Percentiles rank a stretch among this genome's conserved stretches.
Evolutionary conservation across 352 stramenopile genomes (phyloP).

Genomic region (Globisporangium viniferum): DNA sequence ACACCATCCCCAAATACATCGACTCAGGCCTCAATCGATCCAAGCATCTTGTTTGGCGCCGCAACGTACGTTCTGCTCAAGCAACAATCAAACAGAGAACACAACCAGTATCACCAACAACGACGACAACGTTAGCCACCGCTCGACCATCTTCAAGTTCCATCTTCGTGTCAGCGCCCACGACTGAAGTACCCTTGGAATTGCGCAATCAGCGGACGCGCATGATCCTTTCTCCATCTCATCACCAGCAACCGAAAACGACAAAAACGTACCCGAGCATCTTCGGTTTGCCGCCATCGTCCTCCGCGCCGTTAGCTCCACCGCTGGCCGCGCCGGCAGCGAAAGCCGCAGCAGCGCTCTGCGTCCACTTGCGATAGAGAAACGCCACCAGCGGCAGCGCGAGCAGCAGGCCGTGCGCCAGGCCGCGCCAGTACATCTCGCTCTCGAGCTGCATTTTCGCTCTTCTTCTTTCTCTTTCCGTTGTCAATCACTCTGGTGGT

Average conservation of each 20-base stretch:
- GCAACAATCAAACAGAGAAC: not conserved
- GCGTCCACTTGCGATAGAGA: constrained; percentile 46
- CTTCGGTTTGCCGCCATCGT: constrained; percentile 23
- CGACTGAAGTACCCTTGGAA: not conserved
- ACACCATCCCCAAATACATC: not conserved
- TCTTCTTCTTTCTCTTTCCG: not conserved
- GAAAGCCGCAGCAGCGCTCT: constrained; percentile 5
- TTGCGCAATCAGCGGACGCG: constrained; percentile 11
- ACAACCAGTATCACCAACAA: not conserved
- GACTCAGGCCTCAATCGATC: not conserved
- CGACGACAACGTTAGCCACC: constrained; percentile 1
- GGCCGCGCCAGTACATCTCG: constrained; percentile 42
- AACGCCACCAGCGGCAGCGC: constrained; percentile 43
- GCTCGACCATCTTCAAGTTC: not conserved
- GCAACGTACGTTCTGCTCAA: constrained; percentile 35
- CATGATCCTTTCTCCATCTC: not conserved
- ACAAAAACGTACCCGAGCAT: constrained; percentile 35
- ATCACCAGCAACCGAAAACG: not conserved
- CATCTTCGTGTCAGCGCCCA: not conserved
- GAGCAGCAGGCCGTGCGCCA: constrained; percentile 51
- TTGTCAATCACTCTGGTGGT: not conserved
- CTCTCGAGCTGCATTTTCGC: not conserved
- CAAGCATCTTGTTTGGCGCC: not conserved
- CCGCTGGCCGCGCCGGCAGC: constrained; percentile 12
- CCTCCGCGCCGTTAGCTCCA: constrained; percentile 1